Evolutionary conservation across 2,329 filamentous ascomycete genomes (phyloP).

Genomic region (Ceratocystiopsis minuta): DNA sequence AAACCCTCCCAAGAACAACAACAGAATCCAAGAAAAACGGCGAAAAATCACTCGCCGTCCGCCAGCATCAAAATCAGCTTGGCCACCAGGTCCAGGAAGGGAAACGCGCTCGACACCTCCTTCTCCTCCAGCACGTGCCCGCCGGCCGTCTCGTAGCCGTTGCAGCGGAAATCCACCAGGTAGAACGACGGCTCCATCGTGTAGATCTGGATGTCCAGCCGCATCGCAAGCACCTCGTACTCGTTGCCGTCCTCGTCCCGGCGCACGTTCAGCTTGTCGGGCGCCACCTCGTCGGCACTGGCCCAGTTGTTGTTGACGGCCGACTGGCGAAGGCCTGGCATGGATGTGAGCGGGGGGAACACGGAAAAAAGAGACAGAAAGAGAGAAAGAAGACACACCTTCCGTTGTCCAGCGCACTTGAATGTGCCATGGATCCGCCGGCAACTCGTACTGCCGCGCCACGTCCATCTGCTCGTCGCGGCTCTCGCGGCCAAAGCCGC

Average conservation of each 20-base stretch:
- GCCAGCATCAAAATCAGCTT: slow-evolving; percentile 85
- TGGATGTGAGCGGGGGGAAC: too few relatives aligned
- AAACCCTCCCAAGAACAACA: too few relatives aligned
- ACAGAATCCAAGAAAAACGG: background rate
- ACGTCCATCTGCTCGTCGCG: slow-evolving; percentile 27
- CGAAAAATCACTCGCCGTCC: slow-evolving; percentile 42
- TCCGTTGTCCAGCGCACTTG: slow-evolving; percentile 75
- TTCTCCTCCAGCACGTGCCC: slow-evolving; percentile 73
- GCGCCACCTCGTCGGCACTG: slow-evolving; percentile 15
- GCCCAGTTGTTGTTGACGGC: slow-evolving; percentile 16
- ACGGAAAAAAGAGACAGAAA: too few relatives aligned
- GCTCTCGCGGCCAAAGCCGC: slow-evolving; percentile 15
- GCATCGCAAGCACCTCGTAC: slow-evolving; percentile 67
- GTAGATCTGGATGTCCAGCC: slow-evolving; percentile 92
- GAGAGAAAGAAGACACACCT: too few relatives aligned
- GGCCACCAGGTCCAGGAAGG: slow-evolving; percentile 85
- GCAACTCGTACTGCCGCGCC: slow-evolving; percentile 56
- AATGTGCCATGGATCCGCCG: slow-evolving; percentile 89
- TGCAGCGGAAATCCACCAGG: slow-evolving; percentile 96
- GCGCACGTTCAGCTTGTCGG: slow-evolving; percentile 18
- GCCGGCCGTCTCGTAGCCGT: slow-evolving; percentile 72
- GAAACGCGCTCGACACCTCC: slow-evolving; percentile 86
- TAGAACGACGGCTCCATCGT: slow-evolving; percentile 84
- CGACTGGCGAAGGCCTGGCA: slow-evolving; percentile 23
- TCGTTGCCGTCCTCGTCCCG: slow-evolving; percentile 21